Percentiles rank a stretch among this genome's conserved stretches.
phyloP scores from a whole-genome alignment of 192 early-diverging fungal species.

The Ambispora gerdemannii region DNA sequence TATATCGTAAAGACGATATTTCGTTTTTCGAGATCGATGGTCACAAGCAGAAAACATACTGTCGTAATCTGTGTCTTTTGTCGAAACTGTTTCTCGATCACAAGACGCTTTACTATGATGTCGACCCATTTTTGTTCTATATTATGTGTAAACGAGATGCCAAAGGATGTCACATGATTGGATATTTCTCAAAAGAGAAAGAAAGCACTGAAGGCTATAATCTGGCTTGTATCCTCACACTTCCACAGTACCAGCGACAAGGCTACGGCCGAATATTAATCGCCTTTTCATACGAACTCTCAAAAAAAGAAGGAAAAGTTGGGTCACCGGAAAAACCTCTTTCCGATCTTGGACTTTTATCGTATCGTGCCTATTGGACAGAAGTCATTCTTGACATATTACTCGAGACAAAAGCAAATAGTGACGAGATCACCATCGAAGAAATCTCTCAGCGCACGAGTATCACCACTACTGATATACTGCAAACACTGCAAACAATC shows the following conservation, averaged over 20 bases:
- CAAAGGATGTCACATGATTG: slow-evolving; percentile 85
- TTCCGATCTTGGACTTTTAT: slow-evolving; percentile 92
- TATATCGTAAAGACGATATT: slow-evolving; percentile 87
- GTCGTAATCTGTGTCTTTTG: slow-evolving; percentile 92
- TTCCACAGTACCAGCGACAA: slow-evolving; percentile 95
- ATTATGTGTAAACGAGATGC: slow-evolving; percentile 88
- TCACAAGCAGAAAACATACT: slow-evolving; percentile 85
- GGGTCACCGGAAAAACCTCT: slow-evolving; percentile 98
- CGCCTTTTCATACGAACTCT: slow-evolving; percentile 95
- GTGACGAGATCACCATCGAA: slow-evolving; percentile 82
- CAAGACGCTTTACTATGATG: slow-evolving; percentile 98
- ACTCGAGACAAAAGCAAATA: slow-evolving; percentile 52
- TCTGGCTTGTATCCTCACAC: slow-evolving; percentile 95
- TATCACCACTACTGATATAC: slow-evolving; percentile 86
- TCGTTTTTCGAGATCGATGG: slow-evolving; percentile 99
- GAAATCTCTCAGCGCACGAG: slow-evolving; percentile 83
- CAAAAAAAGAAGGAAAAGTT: slow-evolving; percentile 86
- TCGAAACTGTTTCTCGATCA: slow-evolving; percentile 98
- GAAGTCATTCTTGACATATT: slow-evolving; percentile 82
- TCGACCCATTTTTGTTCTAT: slow-evolving; percentile 98
- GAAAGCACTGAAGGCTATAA: slow-evolving; percentile 96
- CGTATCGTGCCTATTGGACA: slow-evolving; percentile 95
- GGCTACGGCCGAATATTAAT: slow-evolving; percentile 95
- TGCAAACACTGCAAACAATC: slow-evolving; percentile 85
- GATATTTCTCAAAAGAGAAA: slow-evolving; percentile 99